Conservation (phyloP, 345 rosid genomes). For the Gossypium stocksii region DNA sequence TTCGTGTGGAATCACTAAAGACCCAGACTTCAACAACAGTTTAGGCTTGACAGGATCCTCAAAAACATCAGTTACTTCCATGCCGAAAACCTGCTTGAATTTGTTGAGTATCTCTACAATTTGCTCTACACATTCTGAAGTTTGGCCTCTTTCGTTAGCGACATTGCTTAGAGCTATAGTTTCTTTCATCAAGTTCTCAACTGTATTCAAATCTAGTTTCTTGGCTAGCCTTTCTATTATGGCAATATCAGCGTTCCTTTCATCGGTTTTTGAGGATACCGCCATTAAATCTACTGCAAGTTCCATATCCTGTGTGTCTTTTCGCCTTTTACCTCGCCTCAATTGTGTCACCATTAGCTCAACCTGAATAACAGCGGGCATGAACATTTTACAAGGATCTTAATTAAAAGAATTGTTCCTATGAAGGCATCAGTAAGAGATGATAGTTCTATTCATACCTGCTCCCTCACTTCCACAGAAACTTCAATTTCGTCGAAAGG, state of each 20-base stretch:
- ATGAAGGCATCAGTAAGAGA: too few species aligned
- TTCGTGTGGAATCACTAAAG: slow-evolving; percentile 64
- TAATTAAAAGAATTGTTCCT: too few species aligned
- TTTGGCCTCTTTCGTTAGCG: slow-evolving; percentile 38
- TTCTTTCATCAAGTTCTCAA: slow-evolving; percentile 55
- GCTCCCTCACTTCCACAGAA: slow-evolving; percentile 51
- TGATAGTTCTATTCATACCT: not conserved
- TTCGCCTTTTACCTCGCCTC: slow-evolving; percentile 48
- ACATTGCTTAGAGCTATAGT: slow-evolving; percentile 48
- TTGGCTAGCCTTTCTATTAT: slow-evolving; percentile 66
- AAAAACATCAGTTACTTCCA: slow-evolving; percentile 42
- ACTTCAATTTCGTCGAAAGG: slow-evolving; percentile 48
- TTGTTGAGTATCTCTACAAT: slow-evolving; percentile 59
- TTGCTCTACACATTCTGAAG: slow-evolving; percentile 42
- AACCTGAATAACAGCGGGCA: slow-evolving; percentile 31
- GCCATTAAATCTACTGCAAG: slow-evolving; percentile 80
- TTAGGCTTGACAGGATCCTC: slow-evolving; percentile 31
- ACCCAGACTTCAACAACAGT: slow-evolving; percentile 31
- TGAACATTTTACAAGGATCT: not conserved
- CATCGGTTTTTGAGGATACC: slow-evolving; percentile 51
- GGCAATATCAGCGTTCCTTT: slow-evolving; percentile 61
- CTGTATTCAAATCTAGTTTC: slow-evolving; percentile 53
- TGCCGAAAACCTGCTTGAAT: slow-evolving; percentile 46
- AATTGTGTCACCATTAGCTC: slow-evolving; percentile 51
- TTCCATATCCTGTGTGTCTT: slow-evolving; percentile 79